These are phyloP conservation scores for Fraxinus latifolia DNA, from an alignment of 305 asterid genomes.

Conservation along the genomic window DNA sequence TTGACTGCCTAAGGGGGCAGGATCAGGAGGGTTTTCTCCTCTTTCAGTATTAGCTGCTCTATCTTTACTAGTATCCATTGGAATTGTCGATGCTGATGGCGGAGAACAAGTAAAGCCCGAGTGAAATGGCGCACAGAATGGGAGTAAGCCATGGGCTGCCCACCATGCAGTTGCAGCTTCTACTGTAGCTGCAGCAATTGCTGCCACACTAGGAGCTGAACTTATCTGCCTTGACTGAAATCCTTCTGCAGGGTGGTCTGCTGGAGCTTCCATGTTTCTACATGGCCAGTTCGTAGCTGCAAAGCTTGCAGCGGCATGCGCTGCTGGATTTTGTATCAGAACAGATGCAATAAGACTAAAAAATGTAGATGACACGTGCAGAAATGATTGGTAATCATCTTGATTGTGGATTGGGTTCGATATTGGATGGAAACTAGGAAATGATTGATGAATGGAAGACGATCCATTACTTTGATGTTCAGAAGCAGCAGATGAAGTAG, in stretches of 20 bases:
- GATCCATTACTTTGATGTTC: slow-evolving; percentile 51
- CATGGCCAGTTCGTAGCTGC: slow-evolving; percentile 75
- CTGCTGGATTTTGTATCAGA: slow-evolving; percentile 78
- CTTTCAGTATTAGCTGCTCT: slow-evolving; percentile 38
- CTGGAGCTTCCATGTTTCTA: slow-evolving; percentile 46
- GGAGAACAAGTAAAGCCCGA: slow-evolving; percentile 58
- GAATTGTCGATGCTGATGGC: slow-evolving; percentile 44
- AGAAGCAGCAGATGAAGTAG: slow-evolving; percentile 48
- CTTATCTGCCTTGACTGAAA: slow-evolving; percentile 41
- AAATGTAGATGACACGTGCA: slow-evolving; percentile 63
- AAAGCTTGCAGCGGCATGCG: slow-evolving; percentile 88
- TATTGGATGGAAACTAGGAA: slow-evolving; percentile 60
- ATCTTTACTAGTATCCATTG: slow-evolving; percentile 37
- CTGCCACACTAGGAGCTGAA: slow-evolving; percentile 65
- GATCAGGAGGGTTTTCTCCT: slow-evolving; percentile 40
- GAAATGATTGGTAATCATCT: slow-evolving; percentile 60
- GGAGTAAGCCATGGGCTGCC: slow-evolving; percentile 93
- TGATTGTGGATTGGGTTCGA: slow-evolving; percentile 54
- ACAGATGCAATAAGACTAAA: slow-evolving; percentile 75
- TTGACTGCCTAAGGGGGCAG: slow-evolving; percentile 38
- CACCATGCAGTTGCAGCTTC: slow-evolving; percentile 99
- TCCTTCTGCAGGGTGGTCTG: slow-evolving; percentile 38
- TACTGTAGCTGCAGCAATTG: slow-evolving; percentile 90
- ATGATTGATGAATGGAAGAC: slow-evolving; percentile 53
- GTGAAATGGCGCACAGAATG: slow-evolving; percentile 70